Conservation (phyloP, 1,284 basidiomycete species). For the Xerocomus amazonicus region DNA sequence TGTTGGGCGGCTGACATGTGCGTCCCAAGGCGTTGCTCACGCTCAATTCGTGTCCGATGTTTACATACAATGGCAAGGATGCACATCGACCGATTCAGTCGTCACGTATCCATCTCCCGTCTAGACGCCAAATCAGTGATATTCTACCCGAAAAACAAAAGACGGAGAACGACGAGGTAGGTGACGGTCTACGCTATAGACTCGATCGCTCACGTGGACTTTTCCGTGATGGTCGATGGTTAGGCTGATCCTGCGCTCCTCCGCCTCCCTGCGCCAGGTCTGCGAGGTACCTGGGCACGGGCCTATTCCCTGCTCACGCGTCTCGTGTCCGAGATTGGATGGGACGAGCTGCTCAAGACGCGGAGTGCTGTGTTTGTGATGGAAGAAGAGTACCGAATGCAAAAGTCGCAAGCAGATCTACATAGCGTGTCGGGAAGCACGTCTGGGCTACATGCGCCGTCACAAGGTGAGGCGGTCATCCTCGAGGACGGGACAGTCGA, state of each 20-base stretch:
- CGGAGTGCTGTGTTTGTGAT: conserved; percentile 97
- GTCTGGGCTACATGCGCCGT: background rate
- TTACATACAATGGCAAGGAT: conserved; percentile 97
- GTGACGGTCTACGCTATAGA: background rate
- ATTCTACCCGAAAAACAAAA: conserved; percentile 68
- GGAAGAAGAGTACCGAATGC: conserved; percentile 97
- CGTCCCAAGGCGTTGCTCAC: conserved; percentile 75
- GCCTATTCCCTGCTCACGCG: conserved; percentile 90
- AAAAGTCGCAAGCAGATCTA: conserved; percentile 67
- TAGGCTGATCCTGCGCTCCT: conserved; percentile 78
- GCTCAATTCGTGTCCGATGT: conserved; percentile 99
- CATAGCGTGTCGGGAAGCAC: conserved; percentile 28
- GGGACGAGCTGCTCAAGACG: conserved; percentile 96
- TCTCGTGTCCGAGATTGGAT: conserved; percentile 91
- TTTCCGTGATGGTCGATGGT: no score
- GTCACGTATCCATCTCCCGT: conserved; percentile 81
- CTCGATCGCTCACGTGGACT: no score
- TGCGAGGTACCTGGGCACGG: conserved; percentile 93
- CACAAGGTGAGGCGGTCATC: conserved; percentile 36
- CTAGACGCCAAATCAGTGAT: conserved; percentile 82
- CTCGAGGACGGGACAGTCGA: conserved; percentile 55
- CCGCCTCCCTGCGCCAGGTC: conserved; percentile 88
- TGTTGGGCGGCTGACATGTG: conserved; percentile 2
- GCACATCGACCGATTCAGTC: conserved; percentile 85
- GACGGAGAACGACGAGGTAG: conserved; percentile 82